These are phyloP conservation scores for Pulveroboletus ravenelii DNA, from an alignment of 768 basidiomycete species.

Conservation along the genomic window DNA sequence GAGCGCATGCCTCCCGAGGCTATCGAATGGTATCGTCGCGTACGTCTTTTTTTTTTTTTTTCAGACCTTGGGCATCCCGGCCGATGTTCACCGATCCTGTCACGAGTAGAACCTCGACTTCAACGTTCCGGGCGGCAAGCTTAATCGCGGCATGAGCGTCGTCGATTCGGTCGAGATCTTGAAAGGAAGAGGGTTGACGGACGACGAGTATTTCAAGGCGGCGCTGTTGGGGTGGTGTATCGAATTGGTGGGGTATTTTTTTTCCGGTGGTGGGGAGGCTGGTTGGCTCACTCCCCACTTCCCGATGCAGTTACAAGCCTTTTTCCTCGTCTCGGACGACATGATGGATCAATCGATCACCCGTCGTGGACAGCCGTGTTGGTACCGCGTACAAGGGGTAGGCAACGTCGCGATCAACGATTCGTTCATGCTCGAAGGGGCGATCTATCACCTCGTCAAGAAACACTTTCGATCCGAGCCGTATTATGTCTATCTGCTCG, in stretches of 20 bases:
- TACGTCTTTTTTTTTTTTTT: slow-evolving; percentile 34
- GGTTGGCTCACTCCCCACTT: not conserved
- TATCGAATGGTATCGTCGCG: slow-evolving; percentile 68
- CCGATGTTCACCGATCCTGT: too few relatives aligned
- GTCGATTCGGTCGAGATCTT: slow-evolving; percentile 91
- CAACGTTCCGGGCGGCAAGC: slow-evolving; percentile 95
- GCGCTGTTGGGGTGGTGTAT: slow-evolving; percentile 94
- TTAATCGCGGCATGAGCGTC: slow-evolving; percentile 95
- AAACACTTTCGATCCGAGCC: slow-evolving; percentile 73
- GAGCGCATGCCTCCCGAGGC: slow-evolving; percentile 84
- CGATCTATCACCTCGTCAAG: slow-evolving; percentile 89
- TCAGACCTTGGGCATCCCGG: not conserved
- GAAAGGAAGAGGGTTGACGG: slow-evolving; percentile 60
- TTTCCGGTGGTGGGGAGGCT: too few relatives aligned
- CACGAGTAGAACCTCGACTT: slow-evolving; percentile 70
- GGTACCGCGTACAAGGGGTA: slow-evolving; percentile 63
- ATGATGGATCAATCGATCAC: slow-evolving; percentile 97
- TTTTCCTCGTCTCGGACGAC: slow-evolving; percentile 89
- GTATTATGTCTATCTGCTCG: slow-evolving; percentile 87
- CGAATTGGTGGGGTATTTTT: slow-evolving; percentile 66
- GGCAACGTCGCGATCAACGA: slow-evolving; percentile 93
- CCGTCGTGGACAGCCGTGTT: slow-evolving; percentile 91
- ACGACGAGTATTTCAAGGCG: slow-evolving; percentile 84
- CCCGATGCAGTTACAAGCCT: slow-evolving; percentile 78
- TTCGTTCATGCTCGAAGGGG: slow-evolving; percentile 90